phyloP scores from a whole-genome alignment of 2,329 filamentous ascomycete species.

The Tolypocladium sp. region DNA sequence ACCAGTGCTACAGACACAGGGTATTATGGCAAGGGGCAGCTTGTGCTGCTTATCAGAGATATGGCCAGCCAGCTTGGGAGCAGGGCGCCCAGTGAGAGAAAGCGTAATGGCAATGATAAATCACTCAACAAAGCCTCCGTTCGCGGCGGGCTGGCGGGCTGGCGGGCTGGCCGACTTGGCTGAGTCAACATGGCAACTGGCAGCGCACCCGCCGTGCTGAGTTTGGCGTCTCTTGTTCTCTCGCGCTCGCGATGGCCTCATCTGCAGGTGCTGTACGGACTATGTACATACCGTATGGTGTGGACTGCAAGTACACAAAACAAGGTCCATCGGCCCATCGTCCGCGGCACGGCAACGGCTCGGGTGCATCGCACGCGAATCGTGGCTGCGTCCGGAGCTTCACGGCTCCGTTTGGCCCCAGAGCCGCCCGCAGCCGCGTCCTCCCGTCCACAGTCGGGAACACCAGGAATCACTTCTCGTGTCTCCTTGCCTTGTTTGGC shows the following conservation, averaged over 20 bases:
- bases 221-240: neutral
- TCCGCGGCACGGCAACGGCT: neutral
- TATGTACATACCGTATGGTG: neutral
- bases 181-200: neutral
- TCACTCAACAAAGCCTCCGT: conserved; percentile 5
- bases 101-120: conserved; percentile 3
- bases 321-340: neutral
- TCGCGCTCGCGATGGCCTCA: neutral
- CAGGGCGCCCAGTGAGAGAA: neutral
- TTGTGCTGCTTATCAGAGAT: neutral
- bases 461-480: conserved; percentile 1
- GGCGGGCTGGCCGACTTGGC: neutral
- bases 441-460: conserved; percentile 2
- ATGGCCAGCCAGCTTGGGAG: neutral
- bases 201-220: neutral
- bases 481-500: conserved; percentile 1
- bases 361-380: neutral
- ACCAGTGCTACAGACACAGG: neutral
- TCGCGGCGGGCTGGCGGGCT: conserved; percentile 1
- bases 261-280: neutral
- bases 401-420: conserved; percentile 4
- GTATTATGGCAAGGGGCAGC: too few relatives aligned
- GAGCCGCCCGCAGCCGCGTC: conserved; percentile 5
- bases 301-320: neutral
- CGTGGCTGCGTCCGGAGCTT: conserved; percentile 5